Base-by-base conservation (phyloP, 2,329 filamentous ascomycete species). In the Ilyonectria destructans region DNA sequence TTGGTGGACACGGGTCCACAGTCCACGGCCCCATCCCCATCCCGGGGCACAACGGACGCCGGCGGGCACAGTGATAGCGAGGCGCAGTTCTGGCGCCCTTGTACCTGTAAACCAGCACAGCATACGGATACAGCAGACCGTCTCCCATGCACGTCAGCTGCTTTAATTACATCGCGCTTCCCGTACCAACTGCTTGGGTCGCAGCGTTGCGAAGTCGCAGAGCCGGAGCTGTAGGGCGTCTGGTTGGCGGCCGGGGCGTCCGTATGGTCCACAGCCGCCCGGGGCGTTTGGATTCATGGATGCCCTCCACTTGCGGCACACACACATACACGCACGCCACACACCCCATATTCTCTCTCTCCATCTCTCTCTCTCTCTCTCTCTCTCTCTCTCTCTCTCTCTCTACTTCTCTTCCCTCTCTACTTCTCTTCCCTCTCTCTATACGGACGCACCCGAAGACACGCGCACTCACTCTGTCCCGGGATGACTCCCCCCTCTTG, bases 261-360 rank as follows among this genome's bases (percentile, higher is more conserved):
- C 17, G 48, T 15, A 51, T 33, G 49, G 49, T 12, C 49, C 49
- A 52, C 49, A 54, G 51, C 51, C 51, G 51, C 51, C 51, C 51
- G 51, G 51, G 51, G 51, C 51, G 51, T 35, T 35, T 35, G 5
- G n/a, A 21, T 8, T 45, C 45, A 46, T 54, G 51, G 40, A 33
- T 33, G 12, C 31, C 12, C 31, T 33, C 31, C 12, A 33, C 31
- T 33, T 12, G 3, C 12, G 8, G 31, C 31, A 33, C 31, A 33
- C 31, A 33, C 31, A 33, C 31, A 33, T 8, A 33, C 31, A 33
- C 31, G 31, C 31, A 10, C 9, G 31, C 9, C 31, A 33, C 31
- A 33, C 31, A 33, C 31, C 8, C 31, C 31, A 33, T 12, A 33
- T 33, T 33, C 31, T 33, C 31, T 33, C n/a, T 43, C 5, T n/a